A percentile compares a stretch with the other conserved stretches of the same genome.
Conservation (phyloP, 2,329 filamentous ascomycete genomes). For the Teratosphaeria destructans region DNA sequence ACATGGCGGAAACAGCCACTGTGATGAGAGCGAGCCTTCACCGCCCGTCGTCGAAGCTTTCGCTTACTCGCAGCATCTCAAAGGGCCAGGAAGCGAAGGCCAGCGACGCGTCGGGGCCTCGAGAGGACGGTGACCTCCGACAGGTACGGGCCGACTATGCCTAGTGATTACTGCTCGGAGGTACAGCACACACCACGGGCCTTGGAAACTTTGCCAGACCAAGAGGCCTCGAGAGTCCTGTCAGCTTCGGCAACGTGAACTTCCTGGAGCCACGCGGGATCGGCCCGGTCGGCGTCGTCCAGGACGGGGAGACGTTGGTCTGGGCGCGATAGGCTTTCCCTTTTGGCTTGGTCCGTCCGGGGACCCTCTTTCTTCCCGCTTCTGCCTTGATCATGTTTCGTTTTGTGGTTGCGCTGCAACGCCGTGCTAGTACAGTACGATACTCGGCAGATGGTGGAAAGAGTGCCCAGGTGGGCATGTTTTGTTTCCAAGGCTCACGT, state of each 20-base stretch:
- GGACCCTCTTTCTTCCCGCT: not conserved
- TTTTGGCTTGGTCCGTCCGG: not conserved
- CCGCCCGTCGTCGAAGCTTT: not conserved
- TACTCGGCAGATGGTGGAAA: too few relatives aligned
- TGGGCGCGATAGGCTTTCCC: not conserved
- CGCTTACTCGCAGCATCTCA: not conserved
- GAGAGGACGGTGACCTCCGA: too few relatives aligned
- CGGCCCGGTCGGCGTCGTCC: not conserved
- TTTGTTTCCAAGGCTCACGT: not conserved
- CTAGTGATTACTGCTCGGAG: not conserved
- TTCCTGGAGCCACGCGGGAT: not conserved
- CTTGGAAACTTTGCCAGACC: not conserved
- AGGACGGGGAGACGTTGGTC: not conserved
- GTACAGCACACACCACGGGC: not conserved
- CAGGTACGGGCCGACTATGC: not conserved
- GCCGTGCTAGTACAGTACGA: too few relatives aligned
- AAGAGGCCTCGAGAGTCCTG: not conserved
- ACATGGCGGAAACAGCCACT: not conserved
- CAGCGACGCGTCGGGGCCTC: not conserved
- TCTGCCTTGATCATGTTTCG: not conserved
- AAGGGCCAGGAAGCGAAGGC: not conserved
- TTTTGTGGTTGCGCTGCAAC: not conserved
- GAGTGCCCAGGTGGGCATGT: not conserved
- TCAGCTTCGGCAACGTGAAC: not conserved
- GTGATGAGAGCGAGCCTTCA: not conserved